These are phyloP conservation scores for Acanthamoeba rhysodes DNA, from an alignment of 208 protist genomes.

Conservation along the genomic window DNA sequence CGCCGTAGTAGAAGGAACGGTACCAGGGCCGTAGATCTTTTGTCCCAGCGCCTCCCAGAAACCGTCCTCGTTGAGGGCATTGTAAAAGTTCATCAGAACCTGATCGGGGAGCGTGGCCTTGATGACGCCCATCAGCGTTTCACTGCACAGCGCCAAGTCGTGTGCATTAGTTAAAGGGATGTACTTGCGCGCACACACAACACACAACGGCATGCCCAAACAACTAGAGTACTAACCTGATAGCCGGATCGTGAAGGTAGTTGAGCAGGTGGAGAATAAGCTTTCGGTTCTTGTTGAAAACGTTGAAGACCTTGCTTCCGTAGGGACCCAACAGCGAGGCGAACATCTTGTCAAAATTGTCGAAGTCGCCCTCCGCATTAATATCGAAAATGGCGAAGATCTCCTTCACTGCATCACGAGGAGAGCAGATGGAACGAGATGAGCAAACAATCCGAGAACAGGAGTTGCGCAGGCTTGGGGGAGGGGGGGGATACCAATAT, in stretches of 20 bases:
- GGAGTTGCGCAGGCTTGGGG: neutral
- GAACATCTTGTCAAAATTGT: slow-evolving; percentile 79
- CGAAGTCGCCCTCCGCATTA: slow-evolving; percentile 74
- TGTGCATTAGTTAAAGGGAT: neutral
- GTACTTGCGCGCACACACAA: neutral
- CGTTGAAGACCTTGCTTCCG: slow-evolving; percentile 58
- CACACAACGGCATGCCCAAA: neutral
- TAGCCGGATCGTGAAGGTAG: slow-evolving; percentile 73
- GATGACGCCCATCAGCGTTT: slow-evolving; percentile 71
- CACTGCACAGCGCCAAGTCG: neutral
- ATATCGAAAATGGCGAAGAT: slow-evolving; percentile 77
- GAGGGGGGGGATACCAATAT: slow-evolving; percentile 25
- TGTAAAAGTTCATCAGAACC: slow-evolving; percentile 73
- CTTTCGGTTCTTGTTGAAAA: slow-evolving; percentile 75
- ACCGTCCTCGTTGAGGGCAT: slow-evolving; percentile 62
- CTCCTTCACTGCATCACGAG: slow-evolving; percentile 22
- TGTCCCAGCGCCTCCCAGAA: slow-evolving; percentile 58
- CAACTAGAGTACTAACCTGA: neutral
- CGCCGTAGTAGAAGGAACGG: neutral
- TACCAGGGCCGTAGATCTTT: slow-evolving; percentile 77
- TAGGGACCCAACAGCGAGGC: slow-evolving; percentile 44
- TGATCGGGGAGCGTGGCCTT: slow-evolving; percentile 74
- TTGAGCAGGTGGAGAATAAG: slow-evolving; percentile 71
- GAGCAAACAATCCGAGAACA: neutral
- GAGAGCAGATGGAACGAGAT: neutral